Percentiles rank a stretch among this genome's conserved stretches.
Conservation (phyloP, 176 grass and related monocot species). For the Phoenix dactylifera region DNA sequence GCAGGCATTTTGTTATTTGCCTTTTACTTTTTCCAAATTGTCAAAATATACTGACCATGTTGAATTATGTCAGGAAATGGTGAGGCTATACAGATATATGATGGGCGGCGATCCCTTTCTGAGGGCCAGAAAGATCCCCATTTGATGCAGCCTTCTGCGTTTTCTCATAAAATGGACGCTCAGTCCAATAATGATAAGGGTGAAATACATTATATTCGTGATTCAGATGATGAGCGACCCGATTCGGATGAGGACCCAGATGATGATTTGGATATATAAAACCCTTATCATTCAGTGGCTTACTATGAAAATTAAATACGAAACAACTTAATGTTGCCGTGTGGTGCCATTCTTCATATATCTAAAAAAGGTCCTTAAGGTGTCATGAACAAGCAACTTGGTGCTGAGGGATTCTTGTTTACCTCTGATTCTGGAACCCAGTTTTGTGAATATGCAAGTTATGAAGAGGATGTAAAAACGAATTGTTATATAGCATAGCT, state of each 20-base stretch:
- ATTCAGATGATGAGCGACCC: slow-evolving; percentile 86
- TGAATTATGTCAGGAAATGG: slow-evolving; percentile 52
- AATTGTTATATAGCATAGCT: no score
- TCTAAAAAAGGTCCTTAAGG: no score
- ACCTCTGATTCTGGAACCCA: no score
- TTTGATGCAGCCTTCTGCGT: slow-evolving; percentile 12
- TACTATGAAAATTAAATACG: no score
- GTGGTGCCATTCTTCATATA: no score
- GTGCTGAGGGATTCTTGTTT: no score
- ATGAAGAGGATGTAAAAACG: no score
- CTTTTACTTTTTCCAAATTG: no score
- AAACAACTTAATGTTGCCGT: no score
- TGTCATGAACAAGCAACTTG: no score
- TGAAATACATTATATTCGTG: slow-evolving; percentile 87
- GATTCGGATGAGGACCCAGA: slow-evolving; percentile 97
- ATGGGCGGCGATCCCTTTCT: slow-evolving; percentile 51
- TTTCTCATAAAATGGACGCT: slow-evolving; percentile 22
- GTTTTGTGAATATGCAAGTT: no score
- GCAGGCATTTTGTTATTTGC: no score
- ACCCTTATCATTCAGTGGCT: not conserved
- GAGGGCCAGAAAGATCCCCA: slow-evolving; percentile 26
- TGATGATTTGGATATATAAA: slow-evolving; percentile 91
- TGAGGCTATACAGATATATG: slow-evolving; percentile 62
- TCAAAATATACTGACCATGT: not conserved
- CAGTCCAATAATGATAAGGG: slow-evolving; percentile 25